Evolutionary conservation across 2,329 filamentous ascomycete genomes (phyloP).

Genomic region (Neonectria magnoliae): DNA sequence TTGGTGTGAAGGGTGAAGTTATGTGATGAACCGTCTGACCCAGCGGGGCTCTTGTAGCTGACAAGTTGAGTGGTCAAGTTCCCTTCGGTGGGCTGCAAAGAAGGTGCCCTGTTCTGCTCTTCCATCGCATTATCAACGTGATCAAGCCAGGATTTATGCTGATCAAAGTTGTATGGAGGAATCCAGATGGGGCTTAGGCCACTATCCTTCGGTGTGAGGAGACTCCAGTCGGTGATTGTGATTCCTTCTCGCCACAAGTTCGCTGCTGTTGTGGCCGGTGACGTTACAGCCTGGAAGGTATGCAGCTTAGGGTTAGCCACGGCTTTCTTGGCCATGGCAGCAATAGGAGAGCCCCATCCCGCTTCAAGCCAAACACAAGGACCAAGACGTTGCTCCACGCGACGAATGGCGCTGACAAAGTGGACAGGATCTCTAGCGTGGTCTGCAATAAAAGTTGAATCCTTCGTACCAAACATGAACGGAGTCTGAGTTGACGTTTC

Average conservation of each 20-base stretch:
- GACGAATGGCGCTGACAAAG: slow-evolving; percentile 23
- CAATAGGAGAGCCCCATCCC: slow-evolving; percentile 24
- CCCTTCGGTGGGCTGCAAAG: background rate
- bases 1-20: slow-evolving; percentile 19
- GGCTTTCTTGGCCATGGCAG: slow-evolving; percentile 29
- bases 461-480: background rate
- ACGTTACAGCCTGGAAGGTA: slow-evolving; percentile 22
- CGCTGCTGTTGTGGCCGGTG: slow-evolving; percentile 1
- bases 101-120: background rate
- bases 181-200: slow-evolving; percentile 24
- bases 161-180: slow-evolving; percentile 33
- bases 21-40: slow-evolving; percentile 14
- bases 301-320: slow-evolving; percentile 17
- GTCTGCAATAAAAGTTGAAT: slow-evolving; percentile 16
- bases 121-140: slow-evolving; percentile 27
- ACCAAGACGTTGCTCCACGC: slow-evolving; percentile 20
- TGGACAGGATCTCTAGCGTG: slow-evolving; percentile 30
- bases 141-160: slow-evolving; percentile 28
- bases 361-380: slow-evolving; percentile 31
- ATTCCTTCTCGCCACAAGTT: slow-evolving; percentile 29
- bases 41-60: slow-evolving; percentile 11
- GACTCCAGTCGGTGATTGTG: slow-evolving; percentile 24
- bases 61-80: slow-evolving; percentile 5
- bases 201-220: slow-evolving; percentile 24
- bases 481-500: slow-evolving; percentile 21